A percentile compares a stretch with the other conserved stretches of the same genome.
phyloP scores from a whole-genome alignment of 306 rosid species.

The cucumber (Cucumis sativus) region Cucumber_9930_V3 NC_026658.2:13552001-13552500 shows the following conservation, averaged over 20 bases:
- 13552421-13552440: background rate
- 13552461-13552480: background rate
- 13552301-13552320: background rate
- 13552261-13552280: background rate
- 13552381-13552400: no score
- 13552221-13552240: background rate
- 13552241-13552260: background rate
- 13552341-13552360: background rate
- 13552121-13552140: conserved; percentile 37
- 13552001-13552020: conserved; percentile 17
- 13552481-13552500: background rate
- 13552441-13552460: background rate
- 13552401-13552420: background rate
- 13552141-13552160: conserved; percentile 54
- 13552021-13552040: conserved; percentile 99
- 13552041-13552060: conserved; percentile 99
- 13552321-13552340: background rate
- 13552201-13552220: background rate
- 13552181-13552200: background rate
- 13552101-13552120: conserved; percentile 39
- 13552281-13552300: background rate
- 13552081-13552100: conserved; percentile 76
- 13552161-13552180: conserved; percentile 86
- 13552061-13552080: conserved; percentile 88
- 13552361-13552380: no score